Evolutionary conservation across 176 grass and related monocot genomes (phyloP), one percentile per base, ranked within the genome.

Genomic region (Guadua angustifolia): DNA sequence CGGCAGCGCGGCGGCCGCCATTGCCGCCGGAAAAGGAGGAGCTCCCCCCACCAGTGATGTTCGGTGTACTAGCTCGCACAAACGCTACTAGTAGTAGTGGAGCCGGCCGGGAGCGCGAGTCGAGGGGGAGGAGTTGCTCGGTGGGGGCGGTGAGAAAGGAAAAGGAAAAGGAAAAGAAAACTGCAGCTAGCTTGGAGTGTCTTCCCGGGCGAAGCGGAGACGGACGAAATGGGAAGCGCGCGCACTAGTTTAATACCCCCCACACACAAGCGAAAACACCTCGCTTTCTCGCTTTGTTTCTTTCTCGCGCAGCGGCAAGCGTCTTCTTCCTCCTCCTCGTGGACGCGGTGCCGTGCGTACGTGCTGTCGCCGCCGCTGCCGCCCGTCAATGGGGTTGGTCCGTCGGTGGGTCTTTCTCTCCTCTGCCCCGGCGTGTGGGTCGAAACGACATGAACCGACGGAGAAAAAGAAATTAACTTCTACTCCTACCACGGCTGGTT

Each of bases 31-130:
- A 62, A 32, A 5, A 63, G 13, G 5, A 16, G 60, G 26, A 63
- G 60, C 7, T 15, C 4, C 47, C 2, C 12, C 12, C 5, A 51
- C 60, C 32, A 46, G 65, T 56, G 71, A 57, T 55, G 87, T 84
- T 84, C 76, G 81, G 82, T 71, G 73, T 51, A 59, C 66, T 66
- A 22, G 88, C 79, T 53, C 43, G 57, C 60, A 15, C 25, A 14
- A 16, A 16, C 47, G 45, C 66, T 47, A 50, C 29, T 36, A 69
- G 15, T 67, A 68, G 71, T 36, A 35, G 58, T 12, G 73, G 79
- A 43, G 8, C 42, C 42, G 25, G 8, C 42, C 42, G 25, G 61
- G 83, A 69, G 73, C 12, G 25, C 29, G n/a, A 7, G 60, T 39
- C 38, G 50, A 21, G 17, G n/a, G 24, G 21, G 6, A 42, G 78